Percentiles rank a stretch among this genome's conserved stretches.
Conservation (phyloP, 495 filamentous ascomycete species). For the Tuber aestivum region DNA sequence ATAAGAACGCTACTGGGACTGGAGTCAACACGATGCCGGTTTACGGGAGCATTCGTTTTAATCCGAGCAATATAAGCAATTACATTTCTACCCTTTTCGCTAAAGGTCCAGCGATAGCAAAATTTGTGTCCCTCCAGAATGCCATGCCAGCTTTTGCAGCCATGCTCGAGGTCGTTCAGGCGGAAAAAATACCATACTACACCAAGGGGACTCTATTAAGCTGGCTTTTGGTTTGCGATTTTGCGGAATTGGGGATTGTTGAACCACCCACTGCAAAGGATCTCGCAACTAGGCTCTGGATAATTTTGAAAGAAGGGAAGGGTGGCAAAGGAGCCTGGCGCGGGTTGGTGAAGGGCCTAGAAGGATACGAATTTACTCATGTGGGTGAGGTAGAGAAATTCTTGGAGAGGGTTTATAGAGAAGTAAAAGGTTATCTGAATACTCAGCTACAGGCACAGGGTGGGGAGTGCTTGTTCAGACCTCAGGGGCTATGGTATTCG, state of each 20-base stretch:
- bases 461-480: conserved; percentile 12
- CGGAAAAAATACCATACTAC: conserved; percentile 20
- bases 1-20: conserved; percentile 10
- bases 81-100: background rate
- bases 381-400: conserved; percentile 10
- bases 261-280: conserved; percentile 21
- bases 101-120: background rate
- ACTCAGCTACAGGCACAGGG: conserved; percentile 4
- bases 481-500: conserved; percentile 22
- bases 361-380: conserved; percentile 1
- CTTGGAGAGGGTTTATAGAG: conserved; percentile 15
- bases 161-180: conserved; percentile 11
- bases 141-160: background rate
- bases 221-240: conserved; percentile 26
- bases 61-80: conserved; percentile 14
- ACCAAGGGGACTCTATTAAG: conserved; percentile 21
- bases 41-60: conserved; percentile 27
- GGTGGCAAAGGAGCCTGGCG: conserved; percentile 23
- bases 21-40: conserved; percentile 23
- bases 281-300: conserved; percentile 16
- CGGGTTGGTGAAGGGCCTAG: conserved; percentile 19
- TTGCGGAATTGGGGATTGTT: conserved; percentile 19
- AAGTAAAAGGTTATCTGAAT: conserved; percentile 5
- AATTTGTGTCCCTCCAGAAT: background rate
- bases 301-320: conserved; percentile 8